Base-by-base conservation (phyloP, 306 rosid species). In the Heteromeles arbutifolia region DNA sequence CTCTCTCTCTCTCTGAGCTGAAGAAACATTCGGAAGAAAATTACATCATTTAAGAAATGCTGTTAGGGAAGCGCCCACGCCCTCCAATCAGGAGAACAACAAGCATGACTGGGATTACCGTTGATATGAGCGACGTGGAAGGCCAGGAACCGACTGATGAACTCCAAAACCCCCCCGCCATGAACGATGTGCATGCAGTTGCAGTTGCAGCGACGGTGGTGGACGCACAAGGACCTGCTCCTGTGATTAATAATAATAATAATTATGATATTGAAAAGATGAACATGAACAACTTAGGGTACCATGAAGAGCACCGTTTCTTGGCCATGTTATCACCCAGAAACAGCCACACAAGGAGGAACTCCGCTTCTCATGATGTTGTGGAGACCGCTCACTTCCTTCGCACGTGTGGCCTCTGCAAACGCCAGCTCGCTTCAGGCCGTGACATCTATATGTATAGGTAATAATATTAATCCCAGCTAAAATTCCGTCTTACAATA, bases 361-460 rank as follows among this genome's bases (percentile, higher is more conserved):
- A 48, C 75, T 74, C 83, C 21, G 64, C 48, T 15, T 57, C 26
- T 24, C 19, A 4, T 4, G 62, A 81, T 41, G 39, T 61, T 70
- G 56, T 77, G 15, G 83, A 86, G 43, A 80, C 92, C 11, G 48
- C 87, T 74, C 89, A 78, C 85, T 94, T 91, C 67, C 96, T 94
- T 50, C 88, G 84, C 21, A 85, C 83, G 50, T 94, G 98, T 48
- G 83, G 89, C 74, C 90, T 88, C 77, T 94, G 98, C 50, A 81
- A 77, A 1, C 79, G 81, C 65, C 87, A 53, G 62, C 81, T 94
- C 83, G 75, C 93, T 28, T 84, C 96, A 11, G 90, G 85, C 70
- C 86, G 87, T 29, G 98, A 94, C 87, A 90, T 94, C 83, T 94
- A 90, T 67, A 94, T 94, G 94, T 94, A 94, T 44, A 90, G 86